Base-by-base conservation (phyloP, 2,329 filamentous ascomycete genomes). In the Cladosporium velox region DNA sequence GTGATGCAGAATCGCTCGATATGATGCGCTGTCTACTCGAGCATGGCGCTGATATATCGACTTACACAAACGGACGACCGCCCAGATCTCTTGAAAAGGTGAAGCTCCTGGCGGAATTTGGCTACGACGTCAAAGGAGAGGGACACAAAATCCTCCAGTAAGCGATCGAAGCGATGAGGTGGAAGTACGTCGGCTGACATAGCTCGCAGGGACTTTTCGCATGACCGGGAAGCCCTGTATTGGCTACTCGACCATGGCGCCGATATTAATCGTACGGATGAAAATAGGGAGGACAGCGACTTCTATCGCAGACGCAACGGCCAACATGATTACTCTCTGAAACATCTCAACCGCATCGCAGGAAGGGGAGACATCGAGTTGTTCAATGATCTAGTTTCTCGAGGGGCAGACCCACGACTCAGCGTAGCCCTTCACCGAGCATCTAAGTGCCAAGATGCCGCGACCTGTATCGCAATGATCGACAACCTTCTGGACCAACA, bases 351-450 rank as follows among this genome's bases (percentile, higher is more conserved):
- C 38, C 61, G 35, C 10, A 61, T 66, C 14, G 67, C 66, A 8
- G 67, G 59, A 11, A 61, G 51, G 8, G 67, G 66, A 28, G 59
- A 69, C 26, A 44, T 67, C 11, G 59, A 65, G 35, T 32, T 66
- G 21, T 59, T 69, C 38, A 51, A 67, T 47, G 63, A 66, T 34
- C 55, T 69, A 8, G 66, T 67, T 0, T 26, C 44, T n/a, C 51
- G 66, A 49, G 66, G 66, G 28, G 67, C 67, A n/a, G 59, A 67
- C 30, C 62, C 64, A 12, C 18, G 12, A 5, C 35, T 14, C 3
- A 67, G 67, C 26, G 28, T 67, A 18, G 66, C 67, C 5, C 34
- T 67, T 1, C 66, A 69, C 21, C 38, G 52, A n/a, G 63, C 38
- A 14, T 68, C 65, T 0, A 54, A 52, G 26, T 65, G 65, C 44